Base-by-base conservation (phyloP, 148 eudicot species). In the Chenopodium album region DNA sequence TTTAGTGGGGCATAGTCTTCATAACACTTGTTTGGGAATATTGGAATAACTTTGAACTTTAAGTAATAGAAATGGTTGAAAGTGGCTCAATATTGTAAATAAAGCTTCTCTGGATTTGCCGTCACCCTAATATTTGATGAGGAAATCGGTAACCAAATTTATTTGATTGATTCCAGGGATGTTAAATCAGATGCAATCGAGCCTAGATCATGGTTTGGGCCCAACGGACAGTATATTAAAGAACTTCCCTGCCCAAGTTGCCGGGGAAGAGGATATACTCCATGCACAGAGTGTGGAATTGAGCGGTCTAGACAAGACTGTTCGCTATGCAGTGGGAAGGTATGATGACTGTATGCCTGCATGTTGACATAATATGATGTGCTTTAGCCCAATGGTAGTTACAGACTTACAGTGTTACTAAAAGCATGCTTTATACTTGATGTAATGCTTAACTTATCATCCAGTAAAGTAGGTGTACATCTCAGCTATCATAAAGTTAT, bases 231-330 rank as follows among this genome's bases (percentile, higher is more conserved):
- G 86, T 97, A 94, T 80, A 90, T 94, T 50, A 91, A 88, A 89
- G 99, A 97, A 68, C 88, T 92, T 75, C 99, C 99, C 76, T 97
- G 99, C 82, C 99, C 99, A 26, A 92, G 91, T 79, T 97, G 99
- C 85, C 87, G 99, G 79, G 99, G 98, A 88, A 89, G 99, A 82
- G 99, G 99, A 31, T 97, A 97, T 79, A 90, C 95, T 81, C 94
- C 90, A 62, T 94, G 98, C 84, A 67, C 87, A 29, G 89, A 89
- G 85, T 97, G 99, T 76, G 97, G 99, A 84, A 93, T 97, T 68
- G 98, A 92, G 69, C 87, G 94, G 83, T 88, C 98, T 32, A 89
- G 93, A 83, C 71, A 85, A 82, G 97, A 97, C 82, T 97, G 99
- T 83, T 86, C 93, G 54, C 83, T 87, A 29, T 97, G 99, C 84